Evolutionary conservation across 495 filamentous ascomycete species (phyloP).

Genomic region (Pyrenula massariospora): DNA sequence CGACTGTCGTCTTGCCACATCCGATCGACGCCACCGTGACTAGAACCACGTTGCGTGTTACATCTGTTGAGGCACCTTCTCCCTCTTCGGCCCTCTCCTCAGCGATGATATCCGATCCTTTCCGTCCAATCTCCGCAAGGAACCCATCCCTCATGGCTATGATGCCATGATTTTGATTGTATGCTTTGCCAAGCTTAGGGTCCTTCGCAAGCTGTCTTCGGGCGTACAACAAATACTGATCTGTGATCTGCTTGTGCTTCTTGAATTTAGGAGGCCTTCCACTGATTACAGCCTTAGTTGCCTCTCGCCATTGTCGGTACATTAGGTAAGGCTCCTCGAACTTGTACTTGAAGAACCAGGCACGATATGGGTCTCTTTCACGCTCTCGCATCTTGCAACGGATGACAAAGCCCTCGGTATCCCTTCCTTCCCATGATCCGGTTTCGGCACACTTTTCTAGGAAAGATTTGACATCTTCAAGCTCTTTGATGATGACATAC

Average conservation of each 20-base stretch:
- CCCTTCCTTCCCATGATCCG: slow-evolving; percentile 75
- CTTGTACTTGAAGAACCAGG: slow-evolving; percentile 99
- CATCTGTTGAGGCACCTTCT: slow-evolving; percentile 19
- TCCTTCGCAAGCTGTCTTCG: slow-evolving; percentile 57
- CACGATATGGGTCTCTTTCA: slow-evolving; percentile 40
- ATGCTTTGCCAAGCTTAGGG: slow-evolving; percentile 48
- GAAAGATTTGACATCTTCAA: slow-evolving; percentile 62
- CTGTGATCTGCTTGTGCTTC: slow-evolving; percentile 83
- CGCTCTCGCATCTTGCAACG: slow-evolving; percentile 61
- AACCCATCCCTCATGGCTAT: slow-evolving; percentile 84
- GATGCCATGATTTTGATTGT: slow-evolving; percentile 88
- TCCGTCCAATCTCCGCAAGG: slow-evolving; percentile 64
- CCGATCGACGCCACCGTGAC: slow-evolving; percentile 85
- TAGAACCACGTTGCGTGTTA: slow-evolving; percentile 57
- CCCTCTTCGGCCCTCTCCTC: slow-evolving; percentile 39
- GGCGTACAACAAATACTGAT: slow-evolving; percentile 79
- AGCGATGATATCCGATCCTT: slow-evolving; percentile 73
- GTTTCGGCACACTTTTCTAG: slow-evolving; percentile 73
- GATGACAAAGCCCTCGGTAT: slow-evolving; percentile 95
- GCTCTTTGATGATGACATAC: slow-evolving; percentile 63
- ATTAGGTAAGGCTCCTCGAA: slow-evolving; percentile 98
- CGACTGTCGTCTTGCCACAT: slow-evolving; percentile 93
- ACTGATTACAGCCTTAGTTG: slow-evolving; percentile 77
- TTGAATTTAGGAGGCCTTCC: slow-evolving; percentile 63
- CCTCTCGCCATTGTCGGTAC: slow-evolving; percentile 98